Conservation (phyloP, 108 stramenopile genomes). For the Aurantiochytrium sp. region DNA sequence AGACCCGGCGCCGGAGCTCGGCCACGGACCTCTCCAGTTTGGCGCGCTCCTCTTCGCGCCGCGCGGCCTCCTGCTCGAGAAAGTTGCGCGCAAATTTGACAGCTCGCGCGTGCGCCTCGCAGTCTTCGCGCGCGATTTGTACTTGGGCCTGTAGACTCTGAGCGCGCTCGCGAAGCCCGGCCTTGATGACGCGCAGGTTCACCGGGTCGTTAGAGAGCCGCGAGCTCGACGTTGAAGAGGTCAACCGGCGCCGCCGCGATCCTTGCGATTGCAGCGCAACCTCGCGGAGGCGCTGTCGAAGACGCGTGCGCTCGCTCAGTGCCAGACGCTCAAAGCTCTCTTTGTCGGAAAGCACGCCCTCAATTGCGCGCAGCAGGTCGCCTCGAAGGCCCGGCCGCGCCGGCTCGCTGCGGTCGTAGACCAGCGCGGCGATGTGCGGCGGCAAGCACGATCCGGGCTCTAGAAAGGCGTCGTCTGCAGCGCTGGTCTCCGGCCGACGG, state of each 20-base stretch:
- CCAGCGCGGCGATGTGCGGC: not conserved
- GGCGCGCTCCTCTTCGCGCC: not conserved
- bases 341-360: not conserved
- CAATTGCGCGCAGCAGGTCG: not conserved
- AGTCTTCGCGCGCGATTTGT: not conserved
- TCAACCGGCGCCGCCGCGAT: not conserved
- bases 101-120: not conserved
- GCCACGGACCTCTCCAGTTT: not conserved
- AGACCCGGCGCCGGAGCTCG: not conserved
- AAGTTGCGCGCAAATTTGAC: conserved; percentile 25
- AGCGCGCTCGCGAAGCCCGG: not conserved
- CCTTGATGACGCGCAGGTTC: not conserved
- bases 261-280: not conserved
- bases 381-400: not conserved
- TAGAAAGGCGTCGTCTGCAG: not conserved
- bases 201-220: not conserved
- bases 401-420: not conserved
- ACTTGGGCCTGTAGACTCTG: not conserved
- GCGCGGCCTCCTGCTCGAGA: not conserved
- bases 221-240: not conserved
- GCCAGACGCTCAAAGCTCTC: not conserved
- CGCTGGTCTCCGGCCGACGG: not conserved
- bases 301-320: not conserved
- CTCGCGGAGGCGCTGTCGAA: not conserved
- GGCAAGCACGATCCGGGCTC: not conserved